Evolutionary conservation across 2,329 filamentous ascomycete genomes (phyloP).

Genomic region (Scorias spongiosa): DNA sequence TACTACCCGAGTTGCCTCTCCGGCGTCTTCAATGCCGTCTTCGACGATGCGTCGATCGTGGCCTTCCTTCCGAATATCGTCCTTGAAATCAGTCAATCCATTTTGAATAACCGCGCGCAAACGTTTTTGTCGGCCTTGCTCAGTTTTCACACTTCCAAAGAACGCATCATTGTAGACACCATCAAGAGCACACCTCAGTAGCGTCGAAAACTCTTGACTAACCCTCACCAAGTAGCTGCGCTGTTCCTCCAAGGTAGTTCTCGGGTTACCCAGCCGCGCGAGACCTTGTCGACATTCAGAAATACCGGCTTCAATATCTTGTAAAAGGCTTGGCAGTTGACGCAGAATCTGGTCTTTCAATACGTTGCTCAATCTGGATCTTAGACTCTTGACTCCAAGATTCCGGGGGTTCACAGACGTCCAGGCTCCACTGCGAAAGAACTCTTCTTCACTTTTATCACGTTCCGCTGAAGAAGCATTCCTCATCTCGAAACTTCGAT

Average conservation of each 20-base stretch:
- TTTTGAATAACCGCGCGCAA: constrained; percentile 40
- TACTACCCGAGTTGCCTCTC: constrained; percentile 2
- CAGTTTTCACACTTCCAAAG: constrained; percentile 24
- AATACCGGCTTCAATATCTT: constrained; percentile 28
- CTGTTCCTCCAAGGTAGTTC: neutral
- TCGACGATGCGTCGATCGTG: constrained; percentile 23
- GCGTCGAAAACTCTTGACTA: constrained; percentile 27
- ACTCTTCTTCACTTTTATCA: constrained; percentile 7
- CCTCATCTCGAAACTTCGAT: constrained; percentile 3
- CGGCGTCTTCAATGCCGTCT: neutral
- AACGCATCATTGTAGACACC: constrained; percentile 36
- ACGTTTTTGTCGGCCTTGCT: constrained; percentile 23
- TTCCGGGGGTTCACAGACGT: constrained; percentile 2
- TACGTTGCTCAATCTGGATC: constrained; percentile 10
- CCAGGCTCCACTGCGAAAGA: constrained; percentile 6
- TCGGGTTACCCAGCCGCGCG: neutral
- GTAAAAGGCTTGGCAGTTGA: constrained; percentile 31
- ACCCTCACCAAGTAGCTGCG: constrained; percentile 13
- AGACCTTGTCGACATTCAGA: constrained; percentile 14
- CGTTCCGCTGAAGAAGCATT: constrained; percentile 6
- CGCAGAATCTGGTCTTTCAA: constrained; percentile 28
- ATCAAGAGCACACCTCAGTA: constrained; percentile 30
- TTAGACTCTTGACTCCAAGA: constrained; percentile 9
- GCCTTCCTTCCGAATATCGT: constrained; percentile 26
- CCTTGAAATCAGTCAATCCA: constrained; percentile 29